phyloP scores from a whole-genome alignment of 371 early-diverging fungal species.

The Syncephalastrum racemosum region DNA sequence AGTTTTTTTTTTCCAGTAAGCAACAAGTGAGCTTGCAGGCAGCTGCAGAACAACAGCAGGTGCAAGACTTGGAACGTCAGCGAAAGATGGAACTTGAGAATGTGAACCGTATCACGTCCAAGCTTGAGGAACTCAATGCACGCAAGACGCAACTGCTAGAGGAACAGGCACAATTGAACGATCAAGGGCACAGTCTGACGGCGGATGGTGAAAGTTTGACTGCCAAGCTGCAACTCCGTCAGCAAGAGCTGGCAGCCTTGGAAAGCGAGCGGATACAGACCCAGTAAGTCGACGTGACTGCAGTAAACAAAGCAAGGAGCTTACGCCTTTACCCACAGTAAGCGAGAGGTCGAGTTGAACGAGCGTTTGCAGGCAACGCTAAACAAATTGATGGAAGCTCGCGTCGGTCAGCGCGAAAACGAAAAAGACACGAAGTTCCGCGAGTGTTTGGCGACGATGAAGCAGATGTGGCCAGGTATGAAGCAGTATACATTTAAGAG shows the following conservation, averaged over 20 bases:
- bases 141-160: conserved; percentile 36
- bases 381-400: conserved; percentile 77
- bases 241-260: conserved; percentile 35
- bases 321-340: conserved; percentile 5
- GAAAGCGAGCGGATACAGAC: conserved; percentile 46
- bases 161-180: conserved; percentile 27
- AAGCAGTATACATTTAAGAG: not conserved
- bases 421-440: conserved; percentile 75
- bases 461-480: conserved; percentile 73
- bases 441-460: conserved; percentile 78
- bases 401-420: conserved; percentile 78
- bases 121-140: conserved; percentile 49
- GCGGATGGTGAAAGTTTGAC: conserved; percentile 22
- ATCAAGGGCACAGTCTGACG: conserved; percentile 25
- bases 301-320: not conserved
- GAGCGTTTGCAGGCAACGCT: conserved; percentile 78
- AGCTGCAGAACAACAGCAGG: conserved; percentile 64
- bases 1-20: conserved; percentile 40
- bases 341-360: conserved; percentile 73
- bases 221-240: conserved; percentile 31
- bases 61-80: conserved; percentile 68
- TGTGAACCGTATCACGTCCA: conserved; percentile 57
- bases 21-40: conserved; percentile 71
- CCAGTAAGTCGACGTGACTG: conserved; percentile 19
- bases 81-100: conserved; percentile 64